phyloP scores from a whole-genome alignment of 2,329 filamentous ascomycete species.

The Pestalotiopsis sp. region DNA sequence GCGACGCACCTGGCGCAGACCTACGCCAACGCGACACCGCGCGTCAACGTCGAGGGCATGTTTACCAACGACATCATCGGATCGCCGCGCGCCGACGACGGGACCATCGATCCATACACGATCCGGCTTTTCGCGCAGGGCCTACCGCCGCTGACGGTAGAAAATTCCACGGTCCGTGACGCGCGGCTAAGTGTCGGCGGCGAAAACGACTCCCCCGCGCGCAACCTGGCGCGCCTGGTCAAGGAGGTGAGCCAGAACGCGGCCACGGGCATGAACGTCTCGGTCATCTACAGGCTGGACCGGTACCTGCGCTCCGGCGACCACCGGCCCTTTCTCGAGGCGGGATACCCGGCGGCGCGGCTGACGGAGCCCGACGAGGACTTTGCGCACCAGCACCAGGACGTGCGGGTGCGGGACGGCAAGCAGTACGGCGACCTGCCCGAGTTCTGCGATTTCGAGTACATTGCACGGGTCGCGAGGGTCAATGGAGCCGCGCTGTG shows the following conservation, averaged over 20 bases:
- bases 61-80: conserved; percentile 62
- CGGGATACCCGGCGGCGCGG: conserved; percentile 56
- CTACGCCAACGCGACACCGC: conserved; percentile 46
- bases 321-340: conserved; percentile 55
- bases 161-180: conserved; percentile 38
- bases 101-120: conserved; percentile 48
- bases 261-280: conserved; percentile 56
- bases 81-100: conserved; percentile 46
- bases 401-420: conserved; percentile 46
- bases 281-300: conserved; percentile 58
- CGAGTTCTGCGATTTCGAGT: conserved; percentile 61
- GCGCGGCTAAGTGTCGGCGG: conserved; percentile 46
- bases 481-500: conserved; percentile 59
- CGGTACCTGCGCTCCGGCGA: conserved; percentile 60
- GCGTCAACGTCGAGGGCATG: conserved; percentile 58
- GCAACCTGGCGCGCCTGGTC: conserved; percentile 57
- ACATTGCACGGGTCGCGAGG: conserved; percentile 52
- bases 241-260: conserved; percentile 55
- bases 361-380: conserved; percentile 63
- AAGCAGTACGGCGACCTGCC: conserved; percentile 57
- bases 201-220: conserved; percentile 57
- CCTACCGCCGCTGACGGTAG: conserved; percentile 40
- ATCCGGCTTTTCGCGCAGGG: conserved; percentile 59
- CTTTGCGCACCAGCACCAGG: conserved; percentile 60
- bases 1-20: conserved; percentile 53